These are phyloP conservation scores for Suaeda aralocaspica DNA, from an alignment of 148 eudicot species.

Conservation along the genomic window DNA sequence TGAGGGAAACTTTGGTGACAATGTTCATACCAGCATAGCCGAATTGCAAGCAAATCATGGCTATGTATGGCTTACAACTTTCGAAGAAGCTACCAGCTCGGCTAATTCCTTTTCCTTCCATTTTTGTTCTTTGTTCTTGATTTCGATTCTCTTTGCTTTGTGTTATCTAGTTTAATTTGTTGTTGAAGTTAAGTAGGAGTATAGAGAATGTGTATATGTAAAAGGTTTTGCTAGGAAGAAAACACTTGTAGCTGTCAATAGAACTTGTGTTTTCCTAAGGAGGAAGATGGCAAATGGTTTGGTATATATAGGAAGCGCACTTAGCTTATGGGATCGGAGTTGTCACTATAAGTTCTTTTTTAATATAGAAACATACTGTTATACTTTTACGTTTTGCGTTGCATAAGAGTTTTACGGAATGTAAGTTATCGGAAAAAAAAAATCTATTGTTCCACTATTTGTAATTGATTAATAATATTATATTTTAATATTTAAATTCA, in stretches of 20 bases:
- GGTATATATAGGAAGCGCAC: constrained; percentile 32
- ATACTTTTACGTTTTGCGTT: too few species aligned
- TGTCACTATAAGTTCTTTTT: background rate
- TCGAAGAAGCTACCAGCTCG: constrained; percentile 27
- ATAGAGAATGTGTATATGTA: background rate
- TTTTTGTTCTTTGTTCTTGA: constrained; percentile 11
- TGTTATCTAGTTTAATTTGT: background rate
- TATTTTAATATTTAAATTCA: too few species aligned
- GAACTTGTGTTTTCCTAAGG: constrained; percentile 30
- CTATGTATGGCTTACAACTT: constrained; percentile 62
- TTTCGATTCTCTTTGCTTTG: background rate
- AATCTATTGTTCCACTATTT: too few species aligned
- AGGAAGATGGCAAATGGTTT: constrained; percentile 20
- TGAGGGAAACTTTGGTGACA: constrained; percentile 77
- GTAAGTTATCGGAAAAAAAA: too few species aligned
- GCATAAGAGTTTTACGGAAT: too few species aligned
- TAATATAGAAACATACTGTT: background rate
- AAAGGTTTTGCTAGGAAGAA: constrained; percentile 20
- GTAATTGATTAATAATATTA: too few species aligned
- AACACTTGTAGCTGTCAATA: constrained; percentile 16
- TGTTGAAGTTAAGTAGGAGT: background rate
- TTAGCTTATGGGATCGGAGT: constrained; percentile 3
- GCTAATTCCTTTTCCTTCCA: constrained; percentile 43
- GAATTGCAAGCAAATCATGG: constrained; percentile 65
- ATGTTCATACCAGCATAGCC: constrained; percentile 83